Percentiles rank a stretch among this genome's conserved stretches.
Evolutionary conservation across 306 rosid species (phyloP).

Genomic region (Lathyrus oleraceus): DNA sequence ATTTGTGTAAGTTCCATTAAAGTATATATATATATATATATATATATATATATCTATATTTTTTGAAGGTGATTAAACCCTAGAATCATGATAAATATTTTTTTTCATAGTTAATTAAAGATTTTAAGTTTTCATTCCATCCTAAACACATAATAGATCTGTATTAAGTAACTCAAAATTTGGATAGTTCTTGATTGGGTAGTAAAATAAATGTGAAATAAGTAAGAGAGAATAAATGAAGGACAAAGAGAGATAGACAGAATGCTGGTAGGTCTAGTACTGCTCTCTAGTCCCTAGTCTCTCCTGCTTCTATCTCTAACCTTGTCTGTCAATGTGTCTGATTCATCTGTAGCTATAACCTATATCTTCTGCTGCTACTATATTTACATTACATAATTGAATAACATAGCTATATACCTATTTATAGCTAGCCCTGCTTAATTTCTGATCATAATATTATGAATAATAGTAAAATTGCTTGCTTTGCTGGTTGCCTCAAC

Average conservation of each 20-base stretch:
- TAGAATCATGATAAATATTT: too few relatives aligned
- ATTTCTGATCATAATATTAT: not conserved
- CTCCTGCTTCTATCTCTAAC: slow-evolving; percentile 44
- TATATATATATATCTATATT: too few relatives aligned
- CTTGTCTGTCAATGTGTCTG: slow-evolving; percentile 32
- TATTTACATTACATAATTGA: not conserved
- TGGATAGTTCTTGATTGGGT: not conserved
- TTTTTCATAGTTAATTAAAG: too few relatives aligned
- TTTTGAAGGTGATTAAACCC: too few relatives aligned
- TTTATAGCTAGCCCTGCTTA: slow-evolving; percentile 21
- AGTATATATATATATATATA: too few relatives aligned
- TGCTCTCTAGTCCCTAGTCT: slow-evolving; percentile 50
- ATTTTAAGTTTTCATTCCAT: too few relatives aligned
- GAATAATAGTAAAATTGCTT: not conserved
- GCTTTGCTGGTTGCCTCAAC: not conserved
- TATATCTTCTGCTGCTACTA: slow-evolving; percentile 9
- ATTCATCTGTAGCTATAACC: slow-evolving; percentile 28
- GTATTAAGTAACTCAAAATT: too few relatives aligned
- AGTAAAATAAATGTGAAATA: not conserved
- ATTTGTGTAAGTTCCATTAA: not conserved
- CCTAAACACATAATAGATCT: too few relatives aligned
- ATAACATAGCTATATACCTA: slow-evolving; percentile 14
- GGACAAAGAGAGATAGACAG: slow-evolving; percentile 26
- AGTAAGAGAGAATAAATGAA: slow-evolving; percentile 3
- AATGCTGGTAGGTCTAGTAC: not conserved